A percentile compares a stretch with the other conserved stretches of the same genome.
These are phyloP conservation scores for Begonia peltatifolia DNA, from an alignment of 306 rosid genomes.

Conservation along the genomic window DNA sequence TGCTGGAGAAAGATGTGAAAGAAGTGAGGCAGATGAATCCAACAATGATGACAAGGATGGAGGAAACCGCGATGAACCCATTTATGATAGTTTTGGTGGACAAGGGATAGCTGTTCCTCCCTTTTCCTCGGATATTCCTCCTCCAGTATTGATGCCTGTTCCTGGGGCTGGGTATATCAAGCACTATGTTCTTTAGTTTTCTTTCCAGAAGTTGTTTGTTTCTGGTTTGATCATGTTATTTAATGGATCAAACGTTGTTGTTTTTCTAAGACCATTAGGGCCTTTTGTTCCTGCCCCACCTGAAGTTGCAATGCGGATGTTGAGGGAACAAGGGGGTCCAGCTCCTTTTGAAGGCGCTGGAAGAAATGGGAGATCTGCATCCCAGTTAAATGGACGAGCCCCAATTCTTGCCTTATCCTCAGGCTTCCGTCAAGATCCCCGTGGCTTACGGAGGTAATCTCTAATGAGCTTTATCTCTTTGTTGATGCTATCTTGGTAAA, in stretches of 20 bases:
- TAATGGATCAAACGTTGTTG: neutral
- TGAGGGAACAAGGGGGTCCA: slow-evolving; percentile 93
- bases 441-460: slow-evolving; percentile 72
- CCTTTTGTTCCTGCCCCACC: slow-evolving; percentile 99
- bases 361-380: slow-evolving; percentile 33
- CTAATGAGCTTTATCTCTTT: too few species aligned
- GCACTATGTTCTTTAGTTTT: neutral
- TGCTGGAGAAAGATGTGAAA: slow-evolving; percentile 52
- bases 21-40: slow-evolving; percentile 44
- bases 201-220: too few species aligned
- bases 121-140: slow-evolving; percentile 75
- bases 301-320: slow-evolving; percentile 98
- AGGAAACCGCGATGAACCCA: slow-evolving; percentile 70
- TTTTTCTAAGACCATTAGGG: slow-evolving; percentile 78
- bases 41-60: slow-evolving; percentile 45
- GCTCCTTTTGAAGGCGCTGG: slow-evolving; percentile 69
- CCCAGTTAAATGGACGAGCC: slow-evolving; percentile 67
- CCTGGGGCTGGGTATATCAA: slow-evolving; percentile 96
- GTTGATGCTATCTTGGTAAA: too few species aligned
- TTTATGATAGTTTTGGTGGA: slow-evolving; percentile 47
- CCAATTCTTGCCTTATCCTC: slow-evolving; percentile 73
- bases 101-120: slow-evolving; percentile 17
- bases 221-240: too few species aligned
- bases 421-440: slow-evolving; percentile 75
- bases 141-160: slow-evolving; percentile 94